Base-by-base conservation (phyloP, 192 early-diverging fungal species). In the Podila minutissima region DNA sequence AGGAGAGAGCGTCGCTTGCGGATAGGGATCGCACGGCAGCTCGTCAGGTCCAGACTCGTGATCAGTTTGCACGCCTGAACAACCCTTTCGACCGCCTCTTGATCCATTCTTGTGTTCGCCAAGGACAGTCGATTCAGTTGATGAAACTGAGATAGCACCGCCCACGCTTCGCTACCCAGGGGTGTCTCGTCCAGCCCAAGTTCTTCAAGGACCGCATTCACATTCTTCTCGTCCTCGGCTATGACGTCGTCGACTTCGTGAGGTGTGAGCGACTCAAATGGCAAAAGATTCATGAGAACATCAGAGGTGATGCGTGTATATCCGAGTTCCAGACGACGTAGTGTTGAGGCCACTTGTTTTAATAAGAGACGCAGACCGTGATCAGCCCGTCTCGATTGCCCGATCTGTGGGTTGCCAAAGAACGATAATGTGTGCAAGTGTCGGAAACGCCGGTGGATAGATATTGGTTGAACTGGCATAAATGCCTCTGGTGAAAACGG, bases 111-210 rank as follows among this genome's bases (percentile, higher is more conserved):
- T 1, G 75, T 77, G 41, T 77, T 77, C 26, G 37, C 59, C 24
- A 77, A 13, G 8, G 75, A 77, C 57, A 77, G 41, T 12, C 75
- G 75, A 19, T 57, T 65, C 15, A 77, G 41, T 38, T 48, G 37
- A 12, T 48, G 64, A 41, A 77, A 38, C 22, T 49, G 64, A 2
- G 58, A 55, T 2, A 77, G 59, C 3, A 77, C 59, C 22, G 24
- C 29, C 6, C 64, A 48, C 3, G 69, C 62, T 0, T 71, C 69
- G 41, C 71, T 69, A 2, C 24, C 68, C 7, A 77, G 71, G 4
- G 58, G 69, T 17, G 75, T 77, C 38, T 71, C 75, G 19, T 77
- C 75, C 37, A 77, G 37, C n/a, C 75, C 75, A 6, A 77, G 38
- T 33, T 77, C 75, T 26, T 71, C 69, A 33, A 77, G 24, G 0